Evolutionary conservation across 2,329 filamentous ascomycete genomes (phyloP), one percentile per base, ranked within the genome.

Genomic region (Lecanosticta acicola): DNA sequence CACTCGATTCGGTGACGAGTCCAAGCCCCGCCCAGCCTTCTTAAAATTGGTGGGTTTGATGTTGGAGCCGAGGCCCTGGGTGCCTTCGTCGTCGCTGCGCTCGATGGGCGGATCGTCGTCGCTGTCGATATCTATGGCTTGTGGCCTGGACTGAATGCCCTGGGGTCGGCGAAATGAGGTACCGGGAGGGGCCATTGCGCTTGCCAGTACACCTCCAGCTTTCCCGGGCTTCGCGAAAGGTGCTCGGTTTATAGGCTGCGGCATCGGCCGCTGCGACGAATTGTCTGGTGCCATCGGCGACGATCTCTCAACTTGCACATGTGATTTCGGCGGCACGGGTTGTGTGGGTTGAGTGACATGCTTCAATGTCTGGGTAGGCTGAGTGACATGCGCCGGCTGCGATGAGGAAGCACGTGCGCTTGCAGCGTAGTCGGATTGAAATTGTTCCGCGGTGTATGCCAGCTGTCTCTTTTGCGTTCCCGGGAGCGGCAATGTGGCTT

Each of bases 301-400:
- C 2, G 90, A 96, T n/a, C 87, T 87, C 21, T 84, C 83, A 2
- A 96, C 90, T 65, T 95, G 90, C 45, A 96, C 72, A 40, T 63
- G 56, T 3, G 53, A 77, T 8, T 78, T 82, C 52, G 45, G 58
- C 14, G 41, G 60, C 11, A 51, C 14, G 8, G 53, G 48, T 39
- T 60, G 53, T 2, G 55, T 9, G 78, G 83, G 79, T 56, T 84
- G 80, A 8, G 52, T 83, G 20, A 59, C 54, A 54, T 50, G 60
- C 13, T 49, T 58, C 10, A 50, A 13, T 24, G 50, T 43, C 46
- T 61, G 54, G 21, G 56, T 11, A 0, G 81, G 79, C 57, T 84
- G 80, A 11, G 79, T 83, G 32, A 62, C 54, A 50, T 48, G 59
- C 11, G 53, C 57, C n/a, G 43, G 13, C 17, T 46, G 48, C 9